Conservation (phyloP, 2,329 filamentous ascomycete species). For the Pseudocercospora fijiensis region DNA sequence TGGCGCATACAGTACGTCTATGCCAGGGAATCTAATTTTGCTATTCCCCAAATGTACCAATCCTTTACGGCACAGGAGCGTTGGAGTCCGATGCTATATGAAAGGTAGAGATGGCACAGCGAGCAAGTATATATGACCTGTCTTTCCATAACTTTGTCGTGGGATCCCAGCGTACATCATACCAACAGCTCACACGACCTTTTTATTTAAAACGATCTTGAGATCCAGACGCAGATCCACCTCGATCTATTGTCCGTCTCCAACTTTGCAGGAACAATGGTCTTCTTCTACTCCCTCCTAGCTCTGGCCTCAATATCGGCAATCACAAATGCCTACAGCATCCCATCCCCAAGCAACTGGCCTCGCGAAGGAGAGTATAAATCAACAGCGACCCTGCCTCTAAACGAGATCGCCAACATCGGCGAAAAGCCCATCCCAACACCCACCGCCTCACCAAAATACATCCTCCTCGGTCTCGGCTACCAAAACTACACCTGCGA, state of each 20-base stretch:
- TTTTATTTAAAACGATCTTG: background rate
- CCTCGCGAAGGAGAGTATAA: background rate
- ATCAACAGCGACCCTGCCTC: conserved; percentile 18
- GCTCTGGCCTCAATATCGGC: conserved; percentile 17
- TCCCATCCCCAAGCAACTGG: background rate
- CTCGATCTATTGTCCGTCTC: background rate
- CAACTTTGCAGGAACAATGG: background rate
- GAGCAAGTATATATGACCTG: background rate
- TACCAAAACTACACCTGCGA: conserved; percentile 69
- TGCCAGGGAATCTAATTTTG: conserved; percentile 21
- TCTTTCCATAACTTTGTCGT: background rate
- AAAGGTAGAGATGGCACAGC: background rate
- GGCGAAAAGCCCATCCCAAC: conserved; percentile 21
- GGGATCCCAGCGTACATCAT: background rate
- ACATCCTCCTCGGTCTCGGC: conserved; percentile 62
- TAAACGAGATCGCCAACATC: conserved; percentile 22
- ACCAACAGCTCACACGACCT: background rate
- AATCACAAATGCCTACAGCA: conserved; percentile 12
- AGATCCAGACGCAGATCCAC: background rate
- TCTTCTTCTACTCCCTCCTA: conserved; percentile 16
- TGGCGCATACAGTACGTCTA: conserved; percentile 14
- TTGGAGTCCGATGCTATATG: conserved; percentile 5
- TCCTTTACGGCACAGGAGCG: conserved; percentile 16
- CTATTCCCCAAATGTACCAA: conserved; percentile 10
- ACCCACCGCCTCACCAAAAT: conserved; percentile 28